phyloP scores from a whole-genome alignment of 495 filamentous ascomycete species.

The Bombardia bombarda region DNA sequence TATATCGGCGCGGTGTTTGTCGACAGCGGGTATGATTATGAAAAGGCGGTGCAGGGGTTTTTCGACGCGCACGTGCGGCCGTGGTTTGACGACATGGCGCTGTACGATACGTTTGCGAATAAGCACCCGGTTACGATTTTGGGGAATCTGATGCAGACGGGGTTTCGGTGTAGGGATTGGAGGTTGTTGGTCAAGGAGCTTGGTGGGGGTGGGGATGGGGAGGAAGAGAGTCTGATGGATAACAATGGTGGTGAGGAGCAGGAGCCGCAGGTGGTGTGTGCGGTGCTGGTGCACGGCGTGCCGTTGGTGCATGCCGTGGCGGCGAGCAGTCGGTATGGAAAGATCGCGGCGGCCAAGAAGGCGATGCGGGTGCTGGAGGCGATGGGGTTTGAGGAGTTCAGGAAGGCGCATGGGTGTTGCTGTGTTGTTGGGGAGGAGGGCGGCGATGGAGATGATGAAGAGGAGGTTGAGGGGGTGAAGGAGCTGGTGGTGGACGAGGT shows the following conservation, averaged over 20 bases:
- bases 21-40: conserved; percentile 76
- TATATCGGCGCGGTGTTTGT: conserved; percentile 89
- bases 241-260: conserved; percentile 11
- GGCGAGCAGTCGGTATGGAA: conserved; percentile 60
- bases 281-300: conserved; percentile 66
- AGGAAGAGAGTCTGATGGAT: too few relatives aligned
- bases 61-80: conserved; percentile 63
- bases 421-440: conserved; percentile 34
- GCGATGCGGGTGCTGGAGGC: conserved; percentile 53
- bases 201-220: not conserved
- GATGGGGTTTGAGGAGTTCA: conserved; percentile 52
- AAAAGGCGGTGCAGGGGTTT: conserved; percentile 64
- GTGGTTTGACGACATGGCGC: conserved; percentile 80
- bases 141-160: conserved; percentile 30
- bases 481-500: not conserved
- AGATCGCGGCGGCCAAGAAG: conserved; percentile 61
- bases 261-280: conserved; percentile 51
- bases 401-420: conserved; percentile 50
- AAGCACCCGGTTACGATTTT: conserved; percentile 65
- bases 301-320: conserved; percentile 55
- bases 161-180: conserved; percentile 44
- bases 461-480: not conserved
- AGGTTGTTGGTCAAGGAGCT: conserved; percentile 18
- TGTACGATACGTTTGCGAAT: conserved; percentile 85
- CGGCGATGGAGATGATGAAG: not conserved